phyloP scores from a whole-genome alignment of 1,139 yeast species.

The Debaryomyces sp. region DNA sequence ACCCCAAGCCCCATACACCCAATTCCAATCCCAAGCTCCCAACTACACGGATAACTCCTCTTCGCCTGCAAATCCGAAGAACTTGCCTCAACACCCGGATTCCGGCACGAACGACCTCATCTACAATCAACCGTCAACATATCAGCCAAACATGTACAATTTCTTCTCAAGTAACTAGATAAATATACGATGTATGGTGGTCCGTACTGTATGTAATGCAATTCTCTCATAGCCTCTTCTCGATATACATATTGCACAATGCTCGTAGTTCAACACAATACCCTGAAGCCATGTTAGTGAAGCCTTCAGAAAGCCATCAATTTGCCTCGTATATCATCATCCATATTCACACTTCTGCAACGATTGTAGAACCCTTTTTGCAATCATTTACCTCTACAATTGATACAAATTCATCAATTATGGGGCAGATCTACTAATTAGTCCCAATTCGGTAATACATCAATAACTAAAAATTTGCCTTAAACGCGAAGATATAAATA shows the following conservation, averaged over 20 bases:
- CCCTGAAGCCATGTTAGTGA: neutral
- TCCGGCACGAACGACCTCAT: conserved; percentile 26
- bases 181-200: neutral
- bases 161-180: conserved; percentile 30
- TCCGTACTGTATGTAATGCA: neutral
- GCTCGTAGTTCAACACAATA: neutral
- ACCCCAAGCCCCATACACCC: neutral
- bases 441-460: conserved; percentile 8
- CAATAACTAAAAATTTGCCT: conserved; percentile 8
- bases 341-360: neutral
- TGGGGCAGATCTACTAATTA: neutral
- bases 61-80: neutral
- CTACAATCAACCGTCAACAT: conserved; percentile 51
- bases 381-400: neutral
- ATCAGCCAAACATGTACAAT: conserved; percentile 51
- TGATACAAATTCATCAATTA: neutral
- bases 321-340: neutral
- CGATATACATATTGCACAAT: neutral
- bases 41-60: neutral
- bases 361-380: neutral
- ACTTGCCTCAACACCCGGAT: neutral
- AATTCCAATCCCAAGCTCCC: neutral
- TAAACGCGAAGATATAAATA: conserved; percentile 2
- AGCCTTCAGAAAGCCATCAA: neutral
- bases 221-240: neutral